Base-by-base conservation (phyloP, 2,329 filamentous ascomycete species). In the Neocucurbitaria cava region DNA sequence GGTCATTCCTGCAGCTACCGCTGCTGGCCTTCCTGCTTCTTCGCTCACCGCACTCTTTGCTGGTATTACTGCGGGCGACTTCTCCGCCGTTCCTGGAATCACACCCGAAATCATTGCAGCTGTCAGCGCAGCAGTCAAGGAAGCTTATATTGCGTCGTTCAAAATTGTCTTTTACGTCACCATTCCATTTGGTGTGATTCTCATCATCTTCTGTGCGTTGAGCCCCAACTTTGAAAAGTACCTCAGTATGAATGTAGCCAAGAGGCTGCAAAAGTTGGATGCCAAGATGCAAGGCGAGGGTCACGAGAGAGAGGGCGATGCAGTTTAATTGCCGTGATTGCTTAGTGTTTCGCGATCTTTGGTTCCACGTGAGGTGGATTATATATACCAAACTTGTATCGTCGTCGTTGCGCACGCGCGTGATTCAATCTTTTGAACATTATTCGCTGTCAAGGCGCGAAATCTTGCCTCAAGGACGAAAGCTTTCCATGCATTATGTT, bases 171-270 rank as follows among this genome's bases (percentile, higher is more conserved):
- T 69, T 42, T 67, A 64, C 39, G 61, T 63, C 2, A 65, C 65
- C 7, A 66, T 69, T 54, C 63, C 66, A 2, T 68, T 69, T 50
- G 50, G 59, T 11, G 58, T 57, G 1, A n/a, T 66, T 26, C 42
- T 67, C 0, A 63, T 66, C 42, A 28, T 61, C 21, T 53, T 56
- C 13, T 48, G 59, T 3, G 51, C 17, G 20, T 55, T 64, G 23
- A 58, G 47, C 15, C 65, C 65, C 11, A 58, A 68, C 46, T 62
- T 68, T 44, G 64, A 68, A 47, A 65, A 64, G 46, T 68, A 65
- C 41, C 36, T 68, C 23, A 49, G 45, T 38, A 60, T 52, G 35
- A 68, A 68, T 52, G 65, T 68, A 15, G 64, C 61, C 18, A 64
- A 63, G 62, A 56, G 65, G 39, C 28, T 68, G 50, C 65, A 68